Base-by-base conservation (phyloP, 1,284 basidiomycete species). In the Papiliotrema fonsecae region DNA sequence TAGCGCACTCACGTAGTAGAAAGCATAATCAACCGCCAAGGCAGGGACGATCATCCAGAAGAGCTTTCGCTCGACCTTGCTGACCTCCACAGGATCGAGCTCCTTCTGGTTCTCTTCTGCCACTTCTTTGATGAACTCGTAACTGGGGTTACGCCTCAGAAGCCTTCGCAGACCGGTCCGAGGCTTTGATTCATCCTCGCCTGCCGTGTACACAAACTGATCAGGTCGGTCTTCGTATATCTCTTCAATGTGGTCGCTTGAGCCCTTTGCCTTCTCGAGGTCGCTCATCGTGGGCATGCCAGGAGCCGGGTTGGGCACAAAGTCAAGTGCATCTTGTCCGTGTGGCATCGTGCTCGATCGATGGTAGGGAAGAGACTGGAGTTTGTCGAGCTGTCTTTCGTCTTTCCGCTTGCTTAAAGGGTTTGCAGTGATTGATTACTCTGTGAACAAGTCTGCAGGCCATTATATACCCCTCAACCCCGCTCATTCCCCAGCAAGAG, bases 11-110 rank as follows among this genome's bases (percentile, higher is more conserved):
- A 75, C 59, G 45, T 71, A 72, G 57, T 75, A 75, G 55, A 72
- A 72, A 57, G 69, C 62, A 48, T 75, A 76, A 50, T 73, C 74
- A n/a, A 73, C 55, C 7, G 65, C 57, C 34, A 74, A 58, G 25
- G 64, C 60, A 2, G 70, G 67, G 30, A 70, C 65, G 32, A 72
- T 70, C 21, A 71, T 47, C 40, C 55, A 35, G 52, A 68, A 69
- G 7, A 73, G 52, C 50, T 62, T 69, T 16, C 62, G 51, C 45
- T 71, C 70, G 30, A 73, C 56, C 35, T 64, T 19, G 44, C 57
- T 61, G 31, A 71, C 65, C 40, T 61, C 55, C 19, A 50, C 50
- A 6, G 60, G 59, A 48, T 73, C 64, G 14, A 73, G 53, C n/a
- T 53, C 57, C 3, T 54, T 57, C 21, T 54, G 45, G 50, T 70